phyloP scores from a whole-genome alignment of 1,284 basidiomycete genomes.

The Wolfiporia cocos region DNA sequence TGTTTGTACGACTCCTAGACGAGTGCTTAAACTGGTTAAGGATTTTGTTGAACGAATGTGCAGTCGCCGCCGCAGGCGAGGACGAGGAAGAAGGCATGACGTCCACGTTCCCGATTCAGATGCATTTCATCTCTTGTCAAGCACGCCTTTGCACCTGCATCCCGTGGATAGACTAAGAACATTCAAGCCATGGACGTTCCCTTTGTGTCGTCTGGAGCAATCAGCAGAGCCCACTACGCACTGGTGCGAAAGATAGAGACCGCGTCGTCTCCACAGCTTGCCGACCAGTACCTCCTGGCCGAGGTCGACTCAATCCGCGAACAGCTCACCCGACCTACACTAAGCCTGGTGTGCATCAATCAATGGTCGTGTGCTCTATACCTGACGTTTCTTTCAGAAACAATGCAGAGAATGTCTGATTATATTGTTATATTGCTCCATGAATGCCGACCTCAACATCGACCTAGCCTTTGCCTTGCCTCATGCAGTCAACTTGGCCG shows the following conservation, averaged over 20 bases:
- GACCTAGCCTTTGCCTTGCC: slow-evolving; percentile 61
- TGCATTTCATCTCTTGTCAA: neutral
- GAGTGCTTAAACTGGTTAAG: slow-evolving; percentile 58
- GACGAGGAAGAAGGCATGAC: slow-evolving; percentile 13
- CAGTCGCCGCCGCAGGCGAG: slow-evolving; percentile 33
- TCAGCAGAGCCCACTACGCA: slow-evolving; percentile 65
- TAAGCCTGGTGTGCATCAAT: slow-evolving; percentile 42
- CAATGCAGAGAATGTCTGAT: slow-evolving; percentile 57
- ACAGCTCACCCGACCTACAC: slow-evolving; percentile 39
- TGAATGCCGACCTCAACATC: slow-evolving; percentile 37
- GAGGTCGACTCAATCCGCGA: slow-evolving; percentile 53
- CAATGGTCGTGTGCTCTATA: slow-evolving; percentile 2
- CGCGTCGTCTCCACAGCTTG: slow-evolving; percentile 43
- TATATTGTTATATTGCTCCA: slow-evolving; percentile 62
- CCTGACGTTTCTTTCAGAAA: slow-evolving; percentile 32
- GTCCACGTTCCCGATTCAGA: neutral
- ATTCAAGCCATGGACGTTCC: slow-evolving; percentile 51
- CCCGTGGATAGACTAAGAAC: no score
- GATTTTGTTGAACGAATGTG: slow-evolving; percentile 74
- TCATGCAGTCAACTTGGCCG: slow-evolving; percentile 67
- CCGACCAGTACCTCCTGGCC: slow-evolving; percentile 48
- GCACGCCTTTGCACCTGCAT: no score
- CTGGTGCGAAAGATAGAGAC: slow-evolving; percentile 67
- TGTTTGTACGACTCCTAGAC: slow-evolving; percentile 55
- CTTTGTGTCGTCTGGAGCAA: slow-evolving; percentile 68